phyloP scores from a whole-genome alignment of 495 filamentous ascomycete genomes.

The Bryoglossum gracile region DNA sequence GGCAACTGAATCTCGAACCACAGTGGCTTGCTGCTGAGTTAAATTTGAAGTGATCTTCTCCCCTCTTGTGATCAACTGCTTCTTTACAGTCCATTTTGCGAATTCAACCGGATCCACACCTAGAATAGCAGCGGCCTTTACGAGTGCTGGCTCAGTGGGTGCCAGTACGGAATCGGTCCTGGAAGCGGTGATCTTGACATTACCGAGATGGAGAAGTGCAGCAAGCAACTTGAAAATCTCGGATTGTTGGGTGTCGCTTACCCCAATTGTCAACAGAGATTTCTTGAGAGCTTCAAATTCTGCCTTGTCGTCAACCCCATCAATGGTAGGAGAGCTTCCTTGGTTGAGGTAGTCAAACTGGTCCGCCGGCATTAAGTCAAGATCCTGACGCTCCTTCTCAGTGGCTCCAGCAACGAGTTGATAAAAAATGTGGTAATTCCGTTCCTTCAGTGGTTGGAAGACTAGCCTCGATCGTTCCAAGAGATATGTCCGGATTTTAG shows the following conservation, averaged over 20 bases:
- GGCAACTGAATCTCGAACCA: slow-evolving; percentile 95
- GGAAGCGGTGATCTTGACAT: slow-evolving; percentile 87
- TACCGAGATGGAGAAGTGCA: slow-evolving; percentile 89
- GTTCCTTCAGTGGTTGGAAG: slow-evolving; percentile 95
- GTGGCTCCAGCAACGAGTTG: slow-evolving; percentile 91
- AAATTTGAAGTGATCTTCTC: slow-evolving; percentile 98
- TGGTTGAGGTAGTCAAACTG: slow-evolving; percentile 96
- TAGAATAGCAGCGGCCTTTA: slow-evolving; percentile 75
- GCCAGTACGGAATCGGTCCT: slow-evolving; percentile 79
- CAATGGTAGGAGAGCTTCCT: slow-evolving; percentile 82
- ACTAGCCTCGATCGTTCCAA: slow-evolving; percentile 93
- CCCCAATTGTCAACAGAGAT: slow-evolving; percentile 83
- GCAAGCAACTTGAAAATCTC: slow-evolving; percentile 89
- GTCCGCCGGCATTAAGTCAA: slow-evolving; percentile 71
- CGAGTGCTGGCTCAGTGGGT: slow-evolving; percentile 72
- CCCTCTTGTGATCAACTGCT: slow-evolving; percentile 91
- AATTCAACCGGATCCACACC: slow-evolving; percentile 85
- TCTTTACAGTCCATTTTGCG: slow-evolving; percentile 98
- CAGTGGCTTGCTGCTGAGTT: slow-evolving; percentile 85
- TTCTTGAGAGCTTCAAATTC: slow-evolving; percentile 85
- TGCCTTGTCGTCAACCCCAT: slow-evolving; percentile 90
- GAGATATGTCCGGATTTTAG: slow-evolving; percentile 92
- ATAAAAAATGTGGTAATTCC: slow-evolving; percentile 99
- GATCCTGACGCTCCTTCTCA: slow-evolving; percentile 72
- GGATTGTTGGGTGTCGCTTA: slow-evolving; percentile 61